Evolutionary conservation across 2,329 filamentous ascomycete species (phyloP), one percentile per base, ranked within the genome.

Genomic region (Tolypocladium endophyticum): DNA sequence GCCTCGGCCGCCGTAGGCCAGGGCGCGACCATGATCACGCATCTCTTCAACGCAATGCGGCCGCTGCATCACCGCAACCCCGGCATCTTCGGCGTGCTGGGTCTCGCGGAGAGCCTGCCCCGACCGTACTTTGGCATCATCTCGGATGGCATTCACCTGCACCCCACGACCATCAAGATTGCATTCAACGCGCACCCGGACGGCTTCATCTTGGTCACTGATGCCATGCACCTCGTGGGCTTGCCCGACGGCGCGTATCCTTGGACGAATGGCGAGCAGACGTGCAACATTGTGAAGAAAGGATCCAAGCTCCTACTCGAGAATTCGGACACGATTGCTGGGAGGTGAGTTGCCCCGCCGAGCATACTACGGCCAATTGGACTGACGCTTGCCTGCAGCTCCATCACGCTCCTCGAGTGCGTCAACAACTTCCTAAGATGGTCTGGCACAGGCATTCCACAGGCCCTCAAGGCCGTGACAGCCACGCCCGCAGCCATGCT

Each of bases 1-100:
- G 90, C 89, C 1, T 85, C 87, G 4, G 75, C 77, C 5, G 89
- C 89, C 25, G 82, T 94, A 4, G 78, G 77, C n/a, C 81, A 85
- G 8, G 92, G 92, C 57, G 90, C 89, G 2, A 89, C 83, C 56
- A 96, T 95, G 90, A 89, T 96, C 65, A 96, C 92, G 0, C 92
- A 96, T 69, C 80, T 96, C 1, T 96, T 96, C 83, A 96, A 96
- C 71, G 92, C 92, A 33, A 96, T 96, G 92, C 83, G 87, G 0
- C 91, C 91, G 18, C 84, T 96, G 57, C 90, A 94, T 72, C 91
- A 97, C 78, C 88, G 92, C 60, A 92, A 96, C 73, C 92, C 92
- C 0, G 92, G 92, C 43, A 86, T 96, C 66, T 96, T 96, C 70
- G 92, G 92, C 35, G 84, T 95, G 0, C 77, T 97, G 18, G 91